Evolutionary conservation across 2,329 filamentous ascomycete genomes (phyloP).

Genomic region (Microcera coccophila): DNA sequence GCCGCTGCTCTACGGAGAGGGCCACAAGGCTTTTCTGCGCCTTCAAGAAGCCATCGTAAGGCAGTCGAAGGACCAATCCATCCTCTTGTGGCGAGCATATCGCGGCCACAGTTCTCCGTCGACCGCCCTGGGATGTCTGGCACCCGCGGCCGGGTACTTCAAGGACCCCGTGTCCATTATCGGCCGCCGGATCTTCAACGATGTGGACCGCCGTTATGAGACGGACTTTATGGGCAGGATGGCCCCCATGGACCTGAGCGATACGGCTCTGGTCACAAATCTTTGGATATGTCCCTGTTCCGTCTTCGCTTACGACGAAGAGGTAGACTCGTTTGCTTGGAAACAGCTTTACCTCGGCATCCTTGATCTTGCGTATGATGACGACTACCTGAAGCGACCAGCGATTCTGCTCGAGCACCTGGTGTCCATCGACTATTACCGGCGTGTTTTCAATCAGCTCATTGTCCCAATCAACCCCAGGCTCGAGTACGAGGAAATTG

Average conservation of each 20-base stretch:
- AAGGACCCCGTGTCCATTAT: slow-evolving; percentile 13
- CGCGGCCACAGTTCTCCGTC: neutral
- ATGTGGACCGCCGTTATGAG: slow-evolving; percentile 12
- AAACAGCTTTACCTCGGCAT: slow-evolving; percentile 18
- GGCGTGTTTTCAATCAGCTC: slow-evolving; percentile 14
- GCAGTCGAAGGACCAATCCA: slow-evolving; percentile 22
- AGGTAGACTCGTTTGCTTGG: neutral
- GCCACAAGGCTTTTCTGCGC: slow-evolving; percentile 22
- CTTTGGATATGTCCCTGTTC: slow-evolving; percentile 22
- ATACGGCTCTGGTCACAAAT: slow-evolving; percentile 14
- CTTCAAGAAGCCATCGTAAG: slow-evolving; percentile 23
- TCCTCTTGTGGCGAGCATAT: slow-evolving; percentile 16
- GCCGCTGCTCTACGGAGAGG: slow-evolving; percentile 29
- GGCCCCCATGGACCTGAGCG: slow-evolving; percentile 17
- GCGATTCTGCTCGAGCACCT: slow-evolving; percentile 20
- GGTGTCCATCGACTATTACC: slow-evolving; percentile 14
- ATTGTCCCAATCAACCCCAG: slow-evolving; percentile 18
- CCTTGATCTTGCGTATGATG: slow-evolving; percentile 18
- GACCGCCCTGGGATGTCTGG: slow-evolving; percentile 15
- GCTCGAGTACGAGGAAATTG: neutral
- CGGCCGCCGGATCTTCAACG: slow-evolving; percentile 16
- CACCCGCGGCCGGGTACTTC: slow-evolving; percentile 12
- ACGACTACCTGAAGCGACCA: slow-evolving; percentile 20
- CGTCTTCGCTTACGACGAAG: slow-evolving; percentile 1
- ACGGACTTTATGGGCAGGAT: slow-evolving; percentile 18